Evolutionary conservation across 139 green algal species (phyloP).

Genomic region (Micractinium conductrix): DNA sequence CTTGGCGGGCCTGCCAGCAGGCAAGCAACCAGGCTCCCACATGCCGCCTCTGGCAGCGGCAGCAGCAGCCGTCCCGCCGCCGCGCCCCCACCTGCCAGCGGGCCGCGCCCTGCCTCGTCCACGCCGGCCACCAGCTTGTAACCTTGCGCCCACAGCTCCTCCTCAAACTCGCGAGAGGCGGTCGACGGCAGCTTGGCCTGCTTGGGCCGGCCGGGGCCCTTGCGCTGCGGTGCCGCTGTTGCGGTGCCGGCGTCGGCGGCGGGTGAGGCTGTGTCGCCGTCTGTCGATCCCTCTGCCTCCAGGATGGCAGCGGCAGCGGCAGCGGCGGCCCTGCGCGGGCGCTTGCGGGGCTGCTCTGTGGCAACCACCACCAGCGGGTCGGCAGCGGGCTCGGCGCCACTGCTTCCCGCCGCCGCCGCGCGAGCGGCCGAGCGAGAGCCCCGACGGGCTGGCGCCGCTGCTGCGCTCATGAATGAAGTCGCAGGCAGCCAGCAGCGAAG

Average conservation of each 20-base stretch:
- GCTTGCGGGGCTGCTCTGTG: constrained; percentile 15
- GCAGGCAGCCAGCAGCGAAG: background rate
- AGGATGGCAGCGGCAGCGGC: background rate
- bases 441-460: background rate
- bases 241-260: background rate
- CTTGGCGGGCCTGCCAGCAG: too few species aligned
- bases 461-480: constrained; percentile 13
- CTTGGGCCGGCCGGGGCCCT: background rate
- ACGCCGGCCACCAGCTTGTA: constrained; percentile 66
- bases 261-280: background rate
- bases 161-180: constrained; percentile 41
- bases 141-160: constrained; percentile 61
- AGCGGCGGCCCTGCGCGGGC: constrained; percentile 7
- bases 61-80: too few species aligned
- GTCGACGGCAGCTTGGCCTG: background rate
- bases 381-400: background rate
- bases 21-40: too few species aligned
- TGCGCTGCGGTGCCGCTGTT: background rate
- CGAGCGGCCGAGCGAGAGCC: background rate
- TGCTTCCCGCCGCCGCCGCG: background rate
- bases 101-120: constrained; percentile 91
- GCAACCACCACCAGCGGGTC: background rate
- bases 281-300: background rate
- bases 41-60: too few species aligned
- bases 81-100: constrained; percentile 85